A percentile compares a stretch with the other conserved stretches of the same genome.
Conservation (phyloP, 1,139 yeast genomes). For the Geotrichum fermentans region DNA sequence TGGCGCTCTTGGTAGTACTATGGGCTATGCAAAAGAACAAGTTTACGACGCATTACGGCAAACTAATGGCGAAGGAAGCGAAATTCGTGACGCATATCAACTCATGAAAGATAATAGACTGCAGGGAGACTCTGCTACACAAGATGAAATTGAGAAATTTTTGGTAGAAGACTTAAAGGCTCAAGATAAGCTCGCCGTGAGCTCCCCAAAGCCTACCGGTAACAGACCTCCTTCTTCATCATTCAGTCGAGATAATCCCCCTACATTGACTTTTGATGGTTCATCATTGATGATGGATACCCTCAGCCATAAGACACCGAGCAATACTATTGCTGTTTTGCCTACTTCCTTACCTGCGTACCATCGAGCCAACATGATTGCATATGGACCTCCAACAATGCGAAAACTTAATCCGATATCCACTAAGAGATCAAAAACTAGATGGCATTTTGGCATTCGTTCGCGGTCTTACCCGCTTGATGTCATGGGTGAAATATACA, state of each 20-base stretch:
- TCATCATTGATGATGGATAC: conserved; percentile 31
- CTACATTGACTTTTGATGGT: conserved; percentile 37
- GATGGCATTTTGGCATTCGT: conserved; percentile 98
- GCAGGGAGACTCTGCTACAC: conserved; percentile 33
- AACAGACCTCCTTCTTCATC: conserved; percentile 19
- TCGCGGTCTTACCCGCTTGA: conserved; percentile 94
- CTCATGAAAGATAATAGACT: conserved; percentile 80
- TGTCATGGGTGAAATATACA: conserved; percentile 96
- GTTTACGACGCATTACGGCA: conserved; percentile 65
- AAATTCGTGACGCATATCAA: conserved; percentile 86
- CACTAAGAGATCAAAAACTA: conserved; percentile 80
- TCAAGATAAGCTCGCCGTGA: conserved; percentile 15
- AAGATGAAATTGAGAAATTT: conserved; percentile 35
- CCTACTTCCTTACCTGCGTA: conserved; percentile 93
- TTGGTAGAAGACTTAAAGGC: conserved; percentile 28
- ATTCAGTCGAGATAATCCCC: conserved; percentile 31
- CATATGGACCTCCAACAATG: conserved; percentile 31
- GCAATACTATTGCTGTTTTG: conserved; percentile 73
- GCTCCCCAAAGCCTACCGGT: conserved; percentile 15
- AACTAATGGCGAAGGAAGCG: conserved; percentile 52
- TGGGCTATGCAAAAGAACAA: conserved; percentile 91
- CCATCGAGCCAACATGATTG: conserved; percentile 87
- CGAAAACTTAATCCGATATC: conserved; percentile 68
- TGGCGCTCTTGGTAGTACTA: conserved; percentile 69
- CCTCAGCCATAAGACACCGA: conserved; percentile 38